Percentiles rank a stretch among this genome's conserved stretches.
phyloP scores from a whole-genome alignment of 805 yeast species.

The Phaffomyces opuntiae region DNA sequence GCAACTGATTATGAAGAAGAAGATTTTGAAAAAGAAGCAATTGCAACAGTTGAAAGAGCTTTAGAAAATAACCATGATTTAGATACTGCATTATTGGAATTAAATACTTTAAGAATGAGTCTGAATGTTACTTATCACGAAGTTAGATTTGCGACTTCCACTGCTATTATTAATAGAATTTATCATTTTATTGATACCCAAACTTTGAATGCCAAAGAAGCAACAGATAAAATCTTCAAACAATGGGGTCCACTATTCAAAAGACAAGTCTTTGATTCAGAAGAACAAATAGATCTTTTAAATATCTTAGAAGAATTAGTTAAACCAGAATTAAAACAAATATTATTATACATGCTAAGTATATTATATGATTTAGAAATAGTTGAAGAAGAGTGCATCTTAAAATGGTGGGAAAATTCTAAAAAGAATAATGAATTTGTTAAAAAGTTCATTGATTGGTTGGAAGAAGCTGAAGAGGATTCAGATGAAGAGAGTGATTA shows the following conservation, averaged over 20 bases:
- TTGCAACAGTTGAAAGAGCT: constrained; percentile 88
- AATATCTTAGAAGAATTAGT: constrained; percentile 36
- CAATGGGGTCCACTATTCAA: constrained; percentile 79
- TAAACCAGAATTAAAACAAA: constrained; percentile 31
- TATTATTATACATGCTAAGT: constrained; percentile 42
- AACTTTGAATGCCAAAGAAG: constrained; percentile 69
- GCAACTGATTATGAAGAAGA: constrained; percentile 57
- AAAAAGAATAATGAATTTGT: constrained; percentile 37
- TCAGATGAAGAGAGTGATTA: constrained; percentile 41
- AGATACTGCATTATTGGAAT: constrained; percentile 87
- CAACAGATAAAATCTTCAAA: constrained; percentile 65
- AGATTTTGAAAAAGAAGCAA: constrained; percentile 83
- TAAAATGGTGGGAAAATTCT: constrained; percentile 72
- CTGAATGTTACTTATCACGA: constrained; percentile 94
- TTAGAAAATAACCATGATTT: constrained; percentile 87
- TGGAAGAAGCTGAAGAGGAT: constrained; percentile 69
- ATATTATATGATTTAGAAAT: constrained; percentile 77
- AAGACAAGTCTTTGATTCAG: constrained; percentile 77
- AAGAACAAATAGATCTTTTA: constrained; percentile 72
- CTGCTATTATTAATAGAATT: constrained; percentile 64
- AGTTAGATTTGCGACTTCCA: constrained; percentile 74
- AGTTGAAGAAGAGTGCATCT: constrained; percentile 72
- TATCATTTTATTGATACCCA: constrained; percentile 70
- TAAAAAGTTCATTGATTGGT: constrained; percentile 79
- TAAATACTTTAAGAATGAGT: constrained; percentile 94